phyloP scores from a whole-genome alignment of 371 early-diverging fungal genomes.

The Haplosporangium sp. region DNA sequence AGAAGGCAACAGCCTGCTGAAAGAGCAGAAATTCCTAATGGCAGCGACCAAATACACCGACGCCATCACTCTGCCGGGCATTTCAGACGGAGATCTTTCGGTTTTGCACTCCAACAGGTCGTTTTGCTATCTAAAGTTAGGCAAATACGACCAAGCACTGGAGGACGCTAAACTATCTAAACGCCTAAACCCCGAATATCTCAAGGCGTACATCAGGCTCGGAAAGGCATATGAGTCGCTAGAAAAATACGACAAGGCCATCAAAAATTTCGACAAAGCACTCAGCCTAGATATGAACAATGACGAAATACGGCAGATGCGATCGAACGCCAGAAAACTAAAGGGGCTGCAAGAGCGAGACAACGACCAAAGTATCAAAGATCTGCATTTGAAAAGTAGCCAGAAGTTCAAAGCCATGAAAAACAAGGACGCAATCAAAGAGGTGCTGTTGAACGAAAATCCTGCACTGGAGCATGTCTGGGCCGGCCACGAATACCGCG shows the following conservation, averaged over 20 bases:
- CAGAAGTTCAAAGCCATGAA: slow-evolving; percentile 26
- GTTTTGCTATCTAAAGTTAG: slow-evolving; percentile 30
- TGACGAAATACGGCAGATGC: slow-evolving; percentile 33
- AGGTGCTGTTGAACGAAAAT: slow-evolving; percentile 16
- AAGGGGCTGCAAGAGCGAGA: slow-evolving; percentile 37
- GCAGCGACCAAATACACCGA: slow-evolving; percentile 39
- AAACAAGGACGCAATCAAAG: slow-evolving; percentile 18
- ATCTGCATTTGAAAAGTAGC: slow-evolving; percentile 21
- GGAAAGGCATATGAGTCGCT: slow-evolving; percentile 31
- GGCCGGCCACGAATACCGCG: slow-evolving; percentile 41
- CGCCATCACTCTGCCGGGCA: slow-evolving; percentile 36
- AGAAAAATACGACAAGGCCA: slow-evolving; percentile 39
- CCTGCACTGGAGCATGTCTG: slow-evolving; percentile 41
- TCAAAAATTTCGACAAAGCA: slow-evolving; percentile 37
- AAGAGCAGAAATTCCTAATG: slow-evolving; percentile 23
- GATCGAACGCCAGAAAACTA: slow-evolving; percentile 28
- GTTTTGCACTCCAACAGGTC: slow-evolving; percentile 38
- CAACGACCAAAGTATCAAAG: slow-evolving; percentile 32
- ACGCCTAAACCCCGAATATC: slow-evolving; percentile 31
- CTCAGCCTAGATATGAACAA: slow-evolving; percentile 39
- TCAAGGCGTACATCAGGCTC: slow-evolving; percentile 40
- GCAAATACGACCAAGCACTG: slow-evolving; percentile 28
- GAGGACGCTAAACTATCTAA: slow-evolving; percentile 36
- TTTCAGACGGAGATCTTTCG: slow-evolving; percentile 33
- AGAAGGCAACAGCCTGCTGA: slow-evolving; percentile 33